Evolutionary conservation across 331 rosid species (phyloP).

Genomic region (Phaseolus coccineus): DNA sequence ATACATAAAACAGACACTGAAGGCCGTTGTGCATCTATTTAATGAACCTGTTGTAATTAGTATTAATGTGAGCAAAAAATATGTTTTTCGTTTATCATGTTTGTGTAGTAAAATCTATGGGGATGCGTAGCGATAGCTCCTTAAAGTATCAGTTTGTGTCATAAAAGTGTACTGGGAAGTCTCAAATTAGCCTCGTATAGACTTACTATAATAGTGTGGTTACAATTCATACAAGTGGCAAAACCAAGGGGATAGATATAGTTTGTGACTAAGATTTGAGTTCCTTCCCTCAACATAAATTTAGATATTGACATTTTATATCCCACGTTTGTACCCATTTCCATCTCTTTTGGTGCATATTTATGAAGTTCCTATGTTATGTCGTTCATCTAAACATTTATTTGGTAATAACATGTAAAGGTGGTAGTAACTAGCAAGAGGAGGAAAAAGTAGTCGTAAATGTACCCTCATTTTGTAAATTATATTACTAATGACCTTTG

Average conservation of each 20-base stretch:
- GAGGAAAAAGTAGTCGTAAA: background rate
- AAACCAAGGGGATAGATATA: slow-evolving; percentile 39
- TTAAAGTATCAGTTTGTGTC: slow-evolving; percentile 43
- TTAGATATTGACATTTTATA: slow-evolving; percentile 6
- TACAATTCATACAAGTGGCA: slow-evolving; percentile 42
- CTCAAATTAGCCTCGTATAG: slow-evolving; percentile 42
- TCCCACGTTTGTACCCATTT: background rate
- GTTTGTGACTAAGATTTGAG: slow-evolving; percentile 35
- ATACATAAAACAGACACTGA: slow-evolving; percentile 36
- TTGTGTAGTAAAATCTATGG: slow-evolving; percentile 44
- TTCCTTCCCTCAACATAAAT: slow-evolving; percentile 24
- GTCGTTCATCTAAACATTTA: slow-evolving; percentile 3
- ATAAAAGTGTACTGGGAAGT: slow-evolving; percentile 47
- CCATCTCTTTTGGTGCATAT: background rate
- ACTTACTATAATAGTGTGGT: slow-evolving; percentile 43
- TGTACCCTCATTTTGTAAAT: background rate
- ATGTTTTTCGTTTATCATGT: slow-evolving; percentile 40
- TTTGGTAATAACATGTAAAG: background rate
- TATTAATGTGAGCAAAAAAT: slow-evolving; percentile 37
- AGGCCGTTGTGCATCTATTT: slow-evolving; percentile 42
- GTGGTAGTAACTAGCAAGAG: background rate
- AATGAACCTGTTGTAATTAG: slow-evolving; percentile 50
- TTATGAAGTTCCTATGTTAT: slow-evolving; percentile 1
- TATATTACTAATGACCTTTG: background rate
- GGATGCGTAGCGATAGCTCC: slow-evolving; percentile 43